Percentiles rank a stretch among this genome's conserved stretches.
These are phyloP conservation scores for Coniochaeta sp. DNA, from an alignment of 2,329 filamentous ascomycete species.

Conservation along the genomic window DNA sequence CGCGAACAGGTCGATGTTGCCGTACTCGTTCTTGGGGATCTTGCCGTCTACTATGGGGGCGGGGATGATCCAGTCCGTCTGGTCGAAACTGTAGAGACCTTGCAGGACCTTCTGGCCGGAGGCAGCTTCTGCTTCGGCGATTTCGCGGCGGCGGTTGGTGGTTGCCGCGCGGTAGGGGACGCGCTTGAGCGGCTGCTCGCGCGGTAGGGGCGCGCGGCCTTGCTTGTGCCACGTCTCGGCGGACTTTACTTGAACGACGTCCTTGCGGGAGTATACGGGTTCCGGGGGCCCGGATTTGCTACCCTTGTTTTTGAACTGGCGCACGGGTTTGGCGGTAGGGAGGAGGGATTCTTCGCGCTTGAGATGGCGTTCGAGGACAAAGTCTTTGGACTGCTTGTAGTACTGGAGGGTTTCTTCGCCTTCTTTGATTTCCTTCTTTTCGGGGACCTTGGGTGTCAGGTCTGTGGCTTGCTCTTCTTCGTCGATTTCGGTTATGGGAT, in stretches of 20 bases:
- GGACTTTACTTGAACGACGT: conserved; percentile 80
- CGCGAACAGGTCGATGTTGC: conserved; percentile 94
- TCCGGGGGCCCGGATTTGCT: conserved; percentile 81
- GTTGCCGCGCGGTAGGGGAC: conserved; percentile 92
- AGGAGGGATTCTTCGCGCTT: conserved; percentile 86
- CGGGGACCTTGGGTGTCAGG: conserved; percentile 63
- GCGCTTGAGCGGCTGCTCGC: conserved; percentile 71
- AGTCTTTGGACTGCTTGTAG: conserved; percentile 81
- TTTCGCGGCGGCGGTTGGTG: conserved; percentile 75
- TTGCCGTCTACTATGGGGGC: conserved; percentile 74
- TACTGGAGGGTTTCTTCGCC: conserved; percentile 79
- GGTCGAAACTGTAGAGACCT: conserved; percentile 72
- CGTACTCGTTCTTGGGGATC: conserved; percentile 91
- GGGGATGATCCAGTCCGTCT: conserved; percentile 95
- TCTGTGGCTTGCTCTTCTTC: conserved; percentile 73
- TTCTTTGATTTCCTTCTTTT: conserved; percentile 67
- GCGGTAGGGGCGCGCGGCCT: conserved; percentile 66
- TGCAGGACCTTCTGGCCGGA: conserved; percentile 81
- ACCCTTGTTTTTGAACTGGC: conserved; percentile 64
- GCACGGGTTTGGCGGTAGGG: conserved; percentile 60
- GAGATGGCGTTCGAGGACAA: conserved; percentile 76
- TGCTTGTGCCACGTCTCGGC: conserved; percentile 98
- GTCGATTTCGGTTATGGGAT: conserved; percentile 63
- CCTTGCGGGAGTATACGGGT: conserved; percentile 70
- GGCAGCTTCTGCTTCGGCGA: conserved; percentile 74